Percentiles rank a stretch among this genome's conserved stretches.
Conservation (phyloP, 2,329 filamentous ascomycete genomes). For the Elsinoe fawcettii region DNA sequence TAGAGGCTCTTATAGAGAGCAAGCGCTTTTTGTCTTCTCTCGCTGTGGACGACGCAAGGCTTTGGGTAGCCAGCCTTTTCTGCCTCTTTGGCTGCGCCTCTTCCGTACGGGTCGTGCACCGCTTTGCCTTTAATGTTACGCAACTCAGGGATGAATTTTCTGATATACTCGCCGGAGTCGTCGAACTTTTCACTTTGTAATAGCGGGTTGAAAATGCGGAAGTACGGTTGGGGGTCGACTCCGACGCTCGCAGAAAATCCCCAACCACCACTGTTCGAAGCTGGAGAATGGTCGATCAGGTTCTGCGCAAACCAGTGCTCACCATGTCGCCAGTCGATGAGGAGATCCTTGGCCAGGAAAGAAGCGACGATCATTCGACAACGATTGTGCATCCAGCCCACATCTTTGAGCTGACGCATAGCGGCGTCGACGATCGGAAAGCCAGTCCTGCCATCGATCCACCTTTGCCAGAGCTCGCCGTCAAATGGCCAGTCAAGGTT, state of each 20-base stretch:
- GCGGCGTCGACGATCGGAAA: conserved; percentile 80
- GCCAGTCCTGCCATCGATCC: conserved; percentile 67
- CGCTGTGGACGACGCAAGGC: conserved; percentile 67
- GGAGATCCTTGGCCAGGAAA: conserved; percentile 70
- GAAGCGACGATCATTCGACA: conserved; percentile 77
- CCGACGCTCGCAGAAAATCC: conserved; percentile 60
- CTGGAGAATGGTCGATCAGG: conserved; percentile 71
- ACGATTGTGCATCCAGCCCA: conserved; percentile 77
- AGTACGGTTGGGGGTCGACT: conserved; percentile 83
- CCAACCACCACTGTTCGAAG: conserved; percentile 67
- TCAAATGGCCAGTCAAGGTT: conserved; percentile 79
- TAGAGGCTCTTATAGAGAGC: conserved; percentile 54
- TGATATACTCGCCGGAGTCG: conserved; percentile 67
- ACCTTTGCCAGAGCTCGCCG: conserved; percentile 58
- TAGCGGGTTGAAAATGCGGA: conserved; percentile 80
- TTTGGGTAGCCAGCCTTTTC: conserved; percentile 64
- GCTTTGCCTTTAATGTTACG: conserved; percentile 55
- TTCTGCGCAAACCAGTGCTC: conserved; percentile 78
- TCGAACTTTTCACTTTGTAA: conserved; percentile 85
- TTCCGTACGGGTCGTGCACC: conserved; percentile 72
- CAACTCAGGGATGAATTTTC: conserved; percentile 74
- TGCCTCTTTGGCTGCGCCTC: conserved; percentile 52
- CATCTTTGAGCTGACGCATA: conserved; percentile 65
- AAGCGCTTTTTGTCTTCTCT: conserved; percentile 58
- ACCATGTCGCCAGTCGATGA: conserved; percentile 76